These are phyloP conservation scores for Malus hybrid DNA, from an alignment of 331 rosid genomes.

Conservation along the genomic window DNA sequence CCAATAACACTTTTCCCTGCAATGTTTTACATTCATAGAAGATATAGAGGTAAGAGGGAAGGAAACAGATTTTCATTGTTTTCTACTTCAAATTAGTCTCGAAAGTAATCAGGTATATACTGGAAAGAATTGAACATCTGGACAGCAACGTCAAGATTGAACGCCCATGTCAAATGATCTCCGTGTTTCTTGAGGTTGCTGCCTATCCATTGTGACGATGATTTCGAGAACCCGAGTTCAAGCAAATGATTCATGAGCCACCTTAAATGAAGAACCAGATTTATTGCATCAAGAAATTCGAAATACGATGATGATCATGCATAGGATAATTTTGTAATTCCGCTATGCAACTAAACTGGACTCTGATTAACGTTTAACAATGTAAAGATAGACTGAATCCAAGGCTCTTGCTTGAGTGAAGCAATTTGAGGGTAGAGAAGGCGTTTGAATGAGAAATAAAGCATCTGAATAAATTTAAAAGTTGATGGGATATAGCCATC, in stretches of 20 bases:
- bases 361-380: too few species aligned
- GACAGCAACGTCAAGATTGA: slow-evolving; percentile 69
- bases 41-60: neutral
- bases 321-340: too few species aligned
- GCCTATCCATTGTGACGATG: slow-evolving; percentile 86
- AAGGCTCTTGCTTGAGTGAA: too few species aligned
- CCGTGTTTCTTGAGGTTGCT: slow-evolving; percentile 76
- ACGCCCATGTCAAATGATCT: slow-evolving; percentile 75
- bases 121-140: slow-evolving; percentile 83
- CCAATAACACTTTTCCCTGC: slow-evolving; percentile 40
- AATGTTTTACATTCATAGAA: neutral
- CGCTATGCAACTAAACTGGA: neutral
- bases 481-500: too few species aligned
- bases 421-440: too few species aligned
- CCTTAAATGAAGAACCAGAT: slow-evolving; percentile 36
- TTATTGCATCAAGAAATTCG: neutral
- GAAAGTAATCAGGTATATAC: slow-evolving; percentile 23
- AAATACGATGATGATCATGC: neutral
- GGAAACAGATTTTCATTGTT: neutral
- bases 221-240: slow-evolving; percentile 76
- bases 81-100: neutral
- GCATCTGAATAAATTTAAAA: too few species aligned
- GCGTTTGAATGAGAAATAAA: neutral
- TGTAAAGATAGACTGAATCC: neutral
- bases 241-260: slow-evolving; percentile 86